Percentiles rank a stretch among this genome's conserved stretches.
phyloP scores from a whole-genome alignment of 2,329 filamentous ascomycete genomes.

The Microcyclospora tardicrescens region DNA sequence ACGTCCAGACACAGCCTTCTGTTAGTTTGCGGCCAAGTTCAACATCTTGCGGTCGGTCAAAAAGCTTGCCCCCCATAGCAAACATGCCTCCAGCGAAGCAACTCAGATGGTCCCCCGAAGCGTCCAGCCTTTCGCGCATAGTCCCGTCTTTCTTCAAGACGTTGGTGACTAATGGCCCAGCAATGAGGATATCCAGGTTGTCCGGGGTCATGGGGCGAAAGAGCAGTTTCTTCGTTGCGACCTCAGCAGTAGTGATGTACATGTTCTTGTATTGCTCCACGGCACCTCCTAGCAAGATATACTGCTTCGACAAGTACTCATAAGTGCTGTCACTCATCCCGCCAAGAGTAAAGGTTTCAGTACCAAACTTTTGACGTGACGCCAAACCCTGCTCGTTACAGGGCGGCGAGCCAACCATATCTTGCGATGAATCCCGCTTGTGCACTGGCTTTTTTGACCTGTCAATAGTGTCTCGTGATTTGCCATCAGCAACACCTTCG shows the following conservation, averaged over 20 bases:
- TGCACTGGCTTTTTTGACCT: background rate
- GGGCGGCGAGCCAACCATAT: slow-evolving; percentile 3
- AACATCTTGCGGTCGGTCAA: slow-evolving; percentile 37
- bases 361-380: slow-evolving; percentile 31
- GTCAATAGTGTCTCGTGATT: background rate
- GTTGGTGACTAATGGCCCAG: slow-evolving; percentile 39
- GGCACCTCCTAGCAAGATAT: slow-evolving; percentile 62
- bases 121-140: slow-evolving; percentile 23
- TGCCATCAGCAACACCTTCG: slow-evolving; percentile 7
- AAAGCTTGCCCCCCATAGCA: slow-evolving; percentile 39
- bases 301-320: slow-evolving; percentile 50
- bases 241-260: slow-evolving; percentile 55
- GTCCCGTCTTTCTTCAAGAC: slow-evolving; percentile 34
- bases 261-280: slow-evolving; percentile 59
- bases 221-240: slow-evolving; percentile 59
- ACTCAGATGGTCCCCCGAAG: slow-evolving; percentile 38
- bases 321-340: slow-evolving; percentile 45
- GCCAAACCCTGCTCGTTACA: slow-evolving; percentile 50
- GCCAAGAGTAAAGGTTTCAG: slow-evolving; percentile 42
- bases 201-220: slow-evolving; percentile 63
- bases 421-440: background rate
- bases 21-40: slow-evolving; percentile 37
- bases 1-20: slow-evolving; percentile 45
- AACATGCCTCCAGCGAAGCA: slow-evolving; percentile 47
- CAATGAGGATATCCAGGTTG: slow-evolving; percentile 58